Base-by-base conservation (phyloP, 768 basidiomycete genomes). In the Chalciporus piperatus region DNA sequence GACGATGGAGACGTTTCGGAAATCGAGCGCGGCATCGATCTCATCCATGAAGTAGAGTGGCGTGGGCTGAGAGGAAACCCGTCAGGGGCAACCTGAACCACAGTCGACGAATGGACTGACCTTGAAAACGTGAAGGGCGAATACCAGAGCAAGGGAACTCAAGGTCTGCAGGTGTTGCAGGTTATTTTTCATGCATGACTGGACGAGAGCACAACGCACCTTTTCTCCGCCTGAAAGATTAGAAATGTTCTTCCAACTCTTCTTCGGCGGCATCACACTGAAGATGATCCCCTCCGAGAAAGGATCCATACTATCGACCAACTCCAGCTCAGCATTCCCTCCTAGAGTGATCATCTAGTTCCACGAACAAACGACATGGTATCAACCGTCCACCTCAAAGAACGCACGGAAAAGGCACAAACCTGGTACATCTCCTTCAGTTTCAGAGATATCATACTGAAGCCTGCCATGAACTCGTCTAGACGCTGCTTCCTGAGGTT, bases 361-460 rank as follows among this genome's bases (percentile, higher is more conserved):
- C 6, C n/a, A 16, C 3, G 8, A 12, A 47, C 22, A 25, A 22
- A 22, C 22, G 28, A 17, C 30, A 27, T 25, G 3, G 14, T 4
- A 17, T 6, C 20, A 25, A 27, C 12, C 37, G 6, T n/a, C 11
- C 23, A 19, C 25, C 10, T 33, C 17, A 12, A n/a, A 3, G 12
- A 22, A 30, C 27, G 9, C 8, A 12, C 25, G 10, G 9, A 6
- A 37, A 14, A 12, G 35, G 20, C 23, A 44, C 78, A 33, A 41
- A 93, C 95, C 83, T 98, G 96, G 63, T 99, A 99, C 97, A 98
- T 99, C 73, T 98, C 97, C 75, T 99, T 99, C 58, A 99, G 76
- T 72, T 98, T 99, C 65, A 92, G 71, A 2, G 94, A 95, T 57
- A 99, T 98, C 48, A 84, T 67, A 56, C 78, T 92, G 68, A 98